Percentiles rank a stretch among this genome's conserved stretches.
Conservation (phyloP, 2,329 filamentous ascomycete species). For the Hortaea werneckii region DNA sequence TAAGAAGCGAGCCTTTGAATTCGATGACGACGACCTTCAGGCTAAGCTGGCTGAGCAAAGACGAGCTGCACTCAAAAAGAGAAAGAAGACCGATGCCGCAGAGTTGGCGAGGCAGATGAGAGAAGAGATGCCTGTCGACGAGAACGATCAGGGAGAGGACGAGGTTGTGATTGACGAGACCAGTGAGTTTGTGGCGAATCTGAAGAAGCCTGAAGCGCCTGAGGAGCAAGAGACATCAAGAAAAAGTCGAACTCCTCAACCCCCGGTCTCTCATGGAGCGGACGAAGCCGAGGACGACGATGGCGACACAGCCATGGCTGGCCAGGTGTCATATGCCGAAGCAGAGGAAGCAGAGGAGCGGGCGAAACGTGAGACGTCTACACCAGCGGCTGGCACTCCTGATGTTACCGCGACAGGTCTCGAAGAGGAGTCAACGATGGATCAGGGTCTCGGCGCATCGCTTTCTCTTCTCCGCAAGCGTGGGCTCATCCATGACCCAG, state of each 20-base stretch:
- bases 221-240: constrained; percentile 29
- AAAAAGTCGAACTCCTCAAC: constrained; percentile 25
- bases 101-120: constrained; percentile 74
- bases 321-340: constrained; percentile 22
- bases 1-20: constrained; percentile 56
- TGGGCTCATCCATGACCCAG: constrained; percentile 60
- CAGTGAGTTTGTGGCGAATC: constrained; percentile 81
- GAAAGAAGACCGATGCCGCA: constrained; percentile 75
- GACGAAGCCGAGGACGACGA: constrained; percentile 42
- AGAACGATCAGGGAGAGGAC: constrained; percentile 42
- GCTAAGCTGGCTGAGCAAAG: constrained; percentile 75
- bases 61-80: constrained; percentile 76
- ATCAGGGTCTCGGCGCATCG: constrained; percentile 66
- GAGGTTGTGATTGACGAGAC: constrained; percentile 93
- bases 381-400: constrained; percentile 22
- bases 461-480: constrained; percentile 76
- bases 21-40: constrained; percentile 79
- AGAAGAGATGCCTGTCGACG: constrained; percentile 56
- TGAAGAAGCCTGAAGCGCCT: constrained; percentile 55
- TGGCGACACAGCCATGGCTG: constrained; percentile 29
- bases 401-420: constrained; percentile 60
- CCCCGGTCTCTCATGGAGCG: constrained; percentile 39
- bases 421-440: constrained; percentile 74
- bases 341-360: constrained; percentile 40
- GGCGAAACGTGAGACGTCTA: constrained; percentile 33